phyloP scores from a whole-genome alignment of 176 grass and related monocot genomes.

The Zizania latifolia region DNA sequence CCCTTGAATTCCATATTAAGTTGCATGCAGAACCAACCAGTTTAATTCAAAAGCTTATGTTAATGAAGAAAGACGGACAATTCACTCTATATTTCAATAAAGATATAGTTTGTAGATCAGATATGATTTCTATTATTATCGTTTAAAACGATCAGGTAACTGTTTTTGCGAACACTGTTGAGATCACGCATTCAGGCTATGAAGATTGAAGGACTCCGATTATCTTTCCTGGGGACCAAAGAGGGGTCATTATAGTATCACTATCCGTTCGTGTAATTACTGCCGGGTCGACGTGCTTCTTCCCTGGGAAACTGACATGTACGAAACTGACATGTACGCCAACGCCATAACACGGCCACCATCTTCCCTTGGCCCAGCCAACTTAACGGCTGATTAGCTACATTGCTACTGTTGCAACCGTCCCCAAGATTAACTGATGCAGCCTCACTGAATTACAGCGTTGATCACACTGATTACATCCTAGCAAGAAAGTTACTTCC shows the following conservation, averaged over 20 bases:
- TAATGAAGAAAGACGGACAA: no score
- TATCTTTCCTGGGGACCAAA: not conserved
- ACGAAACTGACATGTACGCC: constrained; percentile 5
- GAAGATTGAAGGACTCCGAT: not conserved
- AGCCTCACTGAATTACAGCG: not conserved
- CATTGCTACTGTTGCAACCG: not conserved
- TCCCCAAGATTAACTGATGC: not conserved
- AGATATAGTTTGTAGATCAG: no score
- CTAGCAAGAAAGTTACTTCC: no score
- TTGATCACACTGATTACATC: not conserved
- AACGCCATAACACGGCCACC: not conserved
- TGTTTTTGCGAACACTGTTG: no score
- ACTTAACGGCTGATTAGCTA: not conserved
- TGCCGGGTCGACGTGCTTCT: not conserved
- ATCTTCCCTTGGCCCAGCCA: not conserved
- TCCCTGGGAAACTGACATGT: no score
- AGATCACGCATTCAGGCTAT: not conserved
- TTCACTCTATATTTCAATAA: no score
- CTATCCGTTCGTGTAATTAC: constrained; percentile 35
- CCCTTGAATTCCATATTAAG: no score
- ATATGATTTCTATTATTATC: no score
- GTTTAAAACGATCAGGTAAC: no score
- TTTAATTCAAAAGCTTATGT: no score
- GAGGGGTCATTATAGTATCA: not conserved
- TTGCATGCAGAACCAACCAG: no score